Evolutionary conservation across 805 yeast genomes (phyloP), one percentile per base, ranked within the genome.

Genomic region (Pichia thaimueangensis): DNA sequence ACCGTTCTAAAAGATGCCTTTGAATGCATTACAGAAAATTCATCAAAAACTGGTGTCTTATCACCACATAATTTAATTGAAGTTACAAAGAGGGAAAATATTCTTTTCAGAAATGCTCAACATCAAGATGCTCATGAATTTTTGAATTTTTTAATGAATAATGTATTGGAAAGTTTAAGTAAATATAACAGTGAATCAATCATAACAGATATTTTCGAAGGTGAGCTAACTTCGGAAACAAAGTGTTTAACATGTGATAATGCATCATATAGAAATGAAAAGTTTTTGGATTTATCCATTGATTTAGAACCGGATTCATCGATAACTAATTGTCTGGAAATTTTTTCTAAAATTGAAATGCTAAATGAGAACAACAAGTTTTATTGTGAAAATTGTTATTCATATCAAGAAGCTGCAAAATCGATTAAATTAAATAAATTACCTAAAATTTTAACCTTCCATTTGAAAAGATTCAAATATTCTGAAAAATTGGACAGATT

Each of bases 121-220:
- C 98, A 93, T 60, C 98, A 93, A 59, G 98, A 93, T 68, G 97
- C 97, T 5, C 98, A 93, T 63, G 98, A 93, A 64, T 93, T 93
- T 62, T 72, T 89, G 57, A 91, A 89, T 59, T 89, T 85, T 56
- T 60, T 89, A 51, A 68, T 93, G 41, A 93, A 93, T 61, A 75
- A 67, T 51, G 69, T 70, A 16, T 65, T 74, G 12, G 88, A 85
- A 48, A 71, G 83, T 15, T 63, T 71, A 22, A 73, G 69, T 35
- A 44, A 23, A 10, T 60, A 62, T 45, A 46, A 47, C 28, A 53
- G 52, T 15, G 46, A 45, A 15, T 17, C 32, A 5, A 20, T 37
- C 15, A 39, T 42, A 15, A 82, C 78, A 37, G 74, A 77, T 24
- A 65, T 88, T 21, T 93, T 91, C 57, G 89, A 86, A 59, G 98